Evolutionary conservation across 345 rosid species (phyloP), one percentile per base, ranked within the genome.

Genomic region (Mallotus nudiflorus): DNA sequence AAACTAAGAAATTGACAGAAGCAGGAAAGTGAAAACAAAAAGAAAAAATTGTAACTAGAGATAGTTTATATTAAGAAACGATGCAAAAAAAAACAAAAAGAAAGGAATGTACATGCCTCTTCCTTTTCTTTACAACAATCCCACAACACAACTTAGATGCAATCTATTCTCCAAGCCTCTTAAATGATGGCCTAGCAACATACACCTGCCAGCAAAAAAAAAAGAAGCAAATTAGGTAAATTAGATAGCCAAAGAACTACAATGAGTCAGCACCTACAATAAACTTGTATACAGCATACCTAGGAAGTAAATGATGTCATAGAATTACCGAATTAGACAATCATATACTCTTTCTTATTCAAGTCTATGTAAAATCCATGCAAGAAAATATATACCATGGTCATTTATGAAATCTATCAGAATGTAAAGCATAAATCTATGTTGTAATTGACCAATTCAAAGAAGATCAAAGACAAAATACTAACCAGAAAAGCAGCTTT

Each of bases 121-220:
- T 40, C 65, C 37, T 48, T 67, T 35, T 62, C 72, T 74, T 85
- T 78, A 94, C 90, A 94, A 78, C 83, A 91, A 87, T 58, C 96
- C 98, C 62, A 88, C 93, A 40, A 80, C 96, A 84, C 97, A 94
- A 64, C 87, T 93, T 72, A 91, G 80, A 66, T 89, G 97, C 80
- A 94, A 86, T 69, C 95, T 88, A 82, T 86, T 91, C 82, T 93
- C 98, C 89, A 93, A 80, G 68, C 97, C 94, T 89, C 97, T 85
- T 73, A 91, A 80, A 81, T 93, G 97, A 85, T 91, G 97, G 75
- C 97, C 98, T 78, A 93, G 52, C 66, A 93, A 67, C 97, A 93
- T 93, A 72, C 98, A 93, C 98, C 97, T 93, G 86, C 76, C 57
- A 73, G 0, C 58, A 67, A 68, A 66, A 65, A 61, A 66, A 65